Evolutionary conservation across 768 basidiomycete genomes (phyloP).

Genomic region (Trametes cinnabarina): DNA sequence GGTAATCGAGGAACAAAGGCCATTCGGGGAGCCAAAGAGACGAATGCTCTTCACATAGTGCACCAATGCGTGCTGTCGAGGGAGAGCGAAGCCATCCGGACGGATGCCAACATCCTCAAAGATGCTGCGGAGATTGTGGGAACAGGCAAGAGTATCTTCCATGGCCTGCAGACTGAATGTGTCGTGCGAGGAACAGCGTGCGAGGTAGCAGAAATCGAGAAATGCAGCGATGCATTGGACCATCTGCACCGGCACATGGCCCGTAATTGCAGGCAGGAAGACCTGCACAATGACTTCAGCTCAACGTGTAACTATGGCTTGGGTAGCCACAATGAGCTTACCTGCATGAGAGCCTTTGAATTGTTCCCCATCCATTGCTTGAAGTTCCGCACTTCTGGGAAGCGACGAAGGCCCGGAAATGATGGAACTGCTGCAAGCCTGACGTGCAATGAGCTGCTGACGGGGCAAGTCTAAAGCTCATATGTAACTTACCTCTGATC

Average conservation of each 20-base stretch:
- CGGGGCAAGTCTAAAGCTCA: too few relatives aligned
- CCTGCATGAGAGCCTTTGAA: slow-evolving; percentile 28
- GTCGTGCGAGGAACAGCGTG: slow-evolving; percentile 2
- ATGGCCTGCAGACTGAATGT: not conserved
- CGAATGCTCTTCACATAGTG: slow-evolving; percentile 25
- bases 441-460: too few relatives aligned
- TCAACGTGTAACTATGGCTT: too few relatives aligned
- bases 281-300: too few relatives aligned
- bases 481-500: slow-evolving; percentile 8
- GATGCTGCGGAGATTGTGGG: slow-evolving; percentile 8
- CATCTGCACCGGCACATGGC: slow-evolving; percentile 6
- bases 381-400: slow-evolving; percentile 23
- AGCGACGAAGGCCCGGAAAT: not conserved
- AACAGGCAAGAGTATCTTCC: slow-evolving; percentile 5
- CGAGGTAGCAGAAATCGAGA: slow-evolving; percentile 23
- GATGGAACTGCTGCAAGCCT: too few relatives aligned
- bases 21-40: slow-evolving; percentile 26
- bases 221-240: slow-evolving; percentile 11
- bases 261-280: slow-evolving; percentile 10
- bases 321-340: not conserved
- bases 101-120: slow-evolving; percentile 13
- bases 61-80: slow-evolving; percentile 26
- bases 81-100: slow-evolving; percentile 18
- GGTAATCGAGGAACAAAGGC: slow-evolving; percentile 19
- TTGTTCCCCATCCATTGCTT: slow-evolving; percentile 28